Evolutionary conservation across 768 basidiomycete species (phyloP), one percentile per base, ranked within the genome.

Genomic region (Pisolithus microcarpus): DNA sequence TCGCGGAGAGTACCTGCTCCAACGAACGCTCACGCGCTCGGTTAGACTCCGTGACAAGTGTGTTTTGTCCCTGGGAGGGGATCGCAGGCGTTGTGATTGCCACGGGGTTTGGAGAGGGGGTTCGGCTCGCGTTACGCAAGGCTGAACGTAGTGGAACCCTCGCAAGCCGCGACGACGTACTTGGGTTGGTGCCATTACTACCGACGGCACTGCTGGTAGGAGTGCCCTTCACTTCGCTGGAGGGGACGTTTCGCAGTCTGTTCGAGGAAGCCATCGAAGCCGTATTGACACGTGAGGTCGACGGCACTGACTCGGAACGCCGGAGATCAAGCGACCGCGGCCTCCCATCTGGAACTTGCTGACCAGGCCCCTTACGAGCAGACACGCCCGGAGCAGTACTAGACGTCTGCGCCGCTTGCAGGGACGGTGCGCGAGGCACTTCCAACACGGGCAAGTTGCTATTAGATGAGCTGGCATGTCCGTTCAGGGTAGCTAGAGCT

Each of bases 91-190:
- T 7, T 4, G 45, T 7, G 28, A 21, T 8, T 4, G n/a, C 9
- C 7, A 23, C 31, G 13, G 45, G 31, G 31, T 34, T 46, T 10
- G 80, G 79, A 21, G 79, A 79, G 8, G 78, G 75, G 23, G 75
- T 74, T 43, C 75, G 64, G 52, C 76, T 79, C 11, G 72, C 42
- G 52, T 77, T 75, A 56, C 78, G 76, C 66, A 88, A 55, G 21
- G 84, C 86, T 49, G 84, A 85, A 49, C 77, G 72, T 30, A 88
- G 59, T 0, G 85, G 84, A 24, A 70, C 62, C 61, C 74, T 76
- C 8, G 69, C 67, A 3, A 72, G 71, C 7, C 66, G 61, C 2
- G 51, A 53, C 7, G 47, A 30, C 9, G 42, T 45, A 11, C 46
- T 30, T 3, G n/a, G 9, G 23, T n/a, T 23, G 28, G 24, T 26